Evolutionary conservation across 306 rosid species (phyloP).

Genomic region (Castanea crenata): DNA sequence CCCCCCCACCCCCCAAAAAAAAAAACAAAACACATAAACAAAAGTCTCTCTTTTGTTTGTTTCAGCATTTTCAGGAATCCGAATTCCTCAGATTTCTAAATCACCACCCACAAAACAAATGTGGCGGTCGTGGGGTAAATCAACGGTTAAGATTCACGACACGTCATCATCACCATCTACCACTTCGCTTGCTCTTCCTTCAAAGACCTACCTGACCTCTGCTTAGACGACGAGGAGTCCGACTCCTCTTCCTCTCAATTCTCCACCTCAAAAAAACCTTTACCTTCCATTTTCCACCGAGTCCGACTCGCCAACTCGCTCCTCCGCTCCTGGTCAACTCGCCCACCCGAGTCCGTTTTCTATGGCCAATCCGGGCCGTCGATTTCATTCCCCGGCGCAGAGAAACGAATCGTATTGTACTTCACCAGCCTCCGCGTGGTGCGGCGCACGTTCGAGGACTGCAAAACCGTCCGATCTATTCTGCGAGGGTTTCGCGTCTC

Average conservation of each 20-base stretch:
- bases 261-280: conserved; percentile 32
- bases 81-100: background rate
- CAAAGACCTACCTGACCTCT: conserved; percentile 76
- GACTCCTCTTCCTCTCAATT: conserved; percentile 15
- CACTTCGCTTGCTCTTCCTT: conserved; percentile 79
- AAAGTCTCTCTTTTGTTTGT: background rate
- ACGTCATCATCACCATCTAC: conserved; percentile 49
- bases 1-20: background rate
- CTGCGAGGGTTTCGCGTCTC: conserved; percentile 66
- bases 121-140: conserved; percentile 86
- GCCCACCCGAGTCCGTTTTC: conserved; percentile 15
- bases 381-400: conserved; percentile 44
- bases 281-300: conserved; percentile 73
- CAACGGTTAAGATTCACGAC: conserved; percentile 57
- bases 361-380: conserved; percentile 22
- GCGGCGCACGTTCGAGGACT: conserved; percentile 73
- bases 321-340: conserved; percentile 40
- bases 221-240: conserved; percentile 37
- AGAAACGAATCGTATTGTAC: conserved; percentile 75
- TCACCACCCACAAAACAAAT: conserved; percentile 61
- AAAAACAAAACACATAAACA: conserved; percentile 11
- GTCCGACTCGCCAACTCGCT: conserved; percentile 68
- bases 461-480: conserved; percentile 70
- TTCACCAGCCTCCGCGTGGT: conserved; percentile 93
- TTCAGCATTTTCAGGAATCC: background rate